Conservation (phyloP, 441 rosid species). For the Omphalea diandra region DNA sequence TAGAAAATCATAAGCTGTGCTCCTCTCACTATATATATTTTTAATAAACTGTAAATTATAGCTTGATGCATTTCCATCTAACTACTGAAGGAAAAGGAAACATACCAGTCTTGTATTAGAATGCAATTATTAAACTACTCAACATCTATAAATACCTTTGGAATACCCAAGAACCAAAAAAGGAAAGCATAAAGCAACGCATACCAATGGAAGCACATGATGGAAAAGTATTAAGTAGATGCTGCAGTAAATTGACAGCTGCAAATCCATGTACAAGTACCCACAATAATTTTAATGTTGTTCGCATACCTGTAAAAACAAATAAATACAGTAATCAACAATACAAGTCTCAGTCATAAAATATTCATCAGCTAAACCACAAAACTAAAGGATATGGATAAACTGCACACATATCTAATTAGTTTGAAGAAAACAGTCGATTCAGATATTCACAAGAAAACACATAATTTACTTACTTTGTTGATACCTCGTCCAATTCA, state of each 20-base stretch:
- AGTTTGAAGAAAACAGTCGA: neutral
- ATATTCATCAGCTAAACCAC: neutral
- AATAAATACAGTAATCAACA: neutral
- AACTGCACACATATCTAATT: neutral
- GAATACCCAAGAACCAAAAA: neutral
- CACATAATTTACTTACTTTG: neutral
- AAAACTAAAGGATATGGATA: neutral
- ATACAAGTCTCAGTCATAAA: neutral
- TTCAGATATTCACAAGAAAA: conserved; percentile 8
- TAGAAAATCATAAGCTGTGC: neutral
- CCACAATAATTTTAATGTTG: conserved; percentile 58
- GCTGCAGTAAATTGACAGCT: conserved; percentile 63
- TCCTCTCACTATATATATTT: neutral
- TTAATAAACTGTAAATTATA: neutral
- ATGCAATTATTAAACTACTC: neutral
- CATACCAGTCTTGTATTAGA: neutral
- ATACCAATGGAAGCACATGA: conserved; percentile 88
- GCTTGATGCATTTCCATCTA: neutral
- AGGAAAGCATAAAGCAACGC: conserved; percentile 15
- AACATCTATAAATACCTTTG: neutral
- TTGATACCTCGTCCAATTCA: neutral
- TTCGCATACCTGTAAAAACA: conserved; percentile 55
- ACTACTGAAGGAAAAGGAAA: neutral
- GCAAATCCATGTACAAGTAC: conserved; percentile 76
- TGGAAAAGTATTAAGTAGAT: conserved; percentile 70